A percentile compares a stretch with the other conserved stretches of the same genome.
phyloP scores from a whole-genome alignment of 2,329 filamentous ascomycete genomes.

The Pseudopithomyces chartarum region DNA sequence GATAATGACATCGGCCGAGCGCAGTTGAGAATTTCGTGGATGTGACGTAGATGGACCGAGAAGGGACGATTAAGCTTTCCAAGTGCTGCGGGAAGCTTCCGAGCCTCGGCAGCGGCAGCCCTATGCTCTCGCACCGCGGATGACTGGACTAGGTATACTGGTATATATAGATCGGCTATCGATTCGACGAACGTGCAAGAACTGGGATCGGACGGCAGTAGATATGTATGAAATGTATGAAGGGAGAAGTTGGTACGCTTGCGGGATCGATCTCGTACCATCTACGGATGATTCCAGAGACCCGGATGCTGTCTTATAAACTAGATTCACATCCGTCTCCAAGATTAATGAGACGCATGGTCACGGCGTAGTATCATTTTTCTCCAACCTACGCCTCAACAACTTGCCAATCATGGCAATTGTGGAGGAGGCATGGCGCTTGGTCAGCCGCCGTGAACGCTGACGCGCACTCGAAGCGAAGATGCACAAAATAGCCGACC shows the following conservation, averaged over 20 bases:
- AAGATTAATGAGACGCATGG: too few relatives aligned
- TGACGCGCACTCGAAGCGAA: neutral
- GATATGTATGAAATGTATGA: too few relatives aligned
- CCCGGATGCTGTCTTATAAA: too few relatives aligned
- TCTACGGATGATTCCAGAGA: too few relatives aligned
- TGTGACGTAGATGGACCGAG: neutral
- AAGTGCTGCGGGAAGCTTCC: neutral
- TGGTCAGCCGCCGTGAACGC: neutral
- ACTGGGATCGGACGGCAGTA: too few relatives aligned
- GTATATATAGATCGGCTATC: too few relatives aligned
- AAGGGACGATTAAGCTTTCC: neutral
- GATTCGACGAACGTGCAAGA: too few relatives aligned
- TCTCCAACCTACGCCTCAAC: neutral
- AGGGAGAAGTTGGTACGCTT: too few relatives aligned
- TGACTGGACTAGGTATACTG: too few relatives aligned
- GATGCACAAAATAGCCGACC: neutral
- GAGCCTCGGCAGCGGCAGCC: slow-evolving; percentile 2
- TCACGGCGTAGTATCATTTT: neutral
- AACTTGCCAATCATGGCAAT: neutral
- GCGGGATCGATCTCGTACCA: too few relatives aligned
- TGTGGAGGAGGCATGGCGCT: neutral
- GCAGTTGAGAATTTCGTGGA: neutral
- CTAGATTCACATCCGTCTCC: too few relatives aligned
- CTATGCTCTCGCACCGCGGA: neutral
- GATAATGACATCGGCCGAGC: neutral